These are phyloP conservation scores for Bruguiera sexangula DNA, from an alignment of 345 rosid genomes.

Conservation along the genomic window DNA sequence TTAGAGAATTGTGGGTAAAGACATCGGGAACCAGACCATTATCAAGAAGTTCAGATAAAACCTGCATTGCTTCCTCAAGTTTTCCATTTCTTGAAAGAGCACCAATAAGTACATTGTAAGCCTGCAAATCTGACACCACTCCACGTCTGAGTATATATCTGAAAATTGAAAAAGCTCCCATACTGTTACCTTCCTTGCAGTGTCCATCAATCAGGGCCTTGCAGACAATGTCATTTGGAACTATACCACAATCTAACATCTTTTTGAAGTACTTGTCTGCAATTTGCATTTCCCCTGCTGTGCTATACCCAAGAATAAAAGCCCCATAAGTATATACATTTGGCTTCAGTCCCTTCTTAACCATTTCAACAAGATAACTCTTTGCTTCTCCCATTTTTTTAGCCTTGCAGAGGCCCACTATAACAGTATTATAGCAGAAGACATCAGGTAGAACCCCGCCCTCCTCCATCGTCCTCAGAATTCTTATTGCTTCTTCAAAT, in stretches of 20 bases:
- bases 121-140: constrained; percentile 46
- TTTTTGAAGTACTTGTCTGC: constrained; percentile 59
- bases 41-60: constrained; percentile 52
- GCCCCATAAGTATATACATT: constrained; percentile 66
- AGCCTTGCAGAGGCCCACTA: constrained; percentile 76
- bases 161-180: constrained; percentile 51
- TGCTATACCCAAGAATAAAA: constrained; percentile 53
- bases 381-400: constrained; percentile 68
- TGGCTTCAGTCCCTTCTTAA: constrained; percentile 56
- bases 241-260: constrained; percentile 57
- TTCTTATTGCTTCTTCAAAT: constrained; percentile 48
- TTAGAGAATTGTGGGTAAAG: constrained; percentile 57
- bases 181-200: constrained; percentile 53
- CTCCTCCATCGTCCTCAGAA: constrained; percentile 56
- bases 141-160: constrained; percentile 52
- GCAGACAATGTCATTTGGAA: constrained; percentile 56
- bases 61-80: constrained; percentile 51
- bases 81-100: constrained; percentile 61
- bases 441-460: constrained; percentile 57
- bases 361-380: constrained; percentile 54
- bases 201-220: constrained; percentile 54
- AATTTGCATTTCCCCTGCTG: constrained; percentile 50
- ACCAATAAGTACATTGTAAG: constrained; percentile 55
- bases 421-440: constrained; percentile 66
- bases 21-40: constrained; percentile 60